Evolutionary conservation across 2,329 filamentous ascomycete genomes (phyloP).

Genomic region (Ascochyta koolunga): DNA sequence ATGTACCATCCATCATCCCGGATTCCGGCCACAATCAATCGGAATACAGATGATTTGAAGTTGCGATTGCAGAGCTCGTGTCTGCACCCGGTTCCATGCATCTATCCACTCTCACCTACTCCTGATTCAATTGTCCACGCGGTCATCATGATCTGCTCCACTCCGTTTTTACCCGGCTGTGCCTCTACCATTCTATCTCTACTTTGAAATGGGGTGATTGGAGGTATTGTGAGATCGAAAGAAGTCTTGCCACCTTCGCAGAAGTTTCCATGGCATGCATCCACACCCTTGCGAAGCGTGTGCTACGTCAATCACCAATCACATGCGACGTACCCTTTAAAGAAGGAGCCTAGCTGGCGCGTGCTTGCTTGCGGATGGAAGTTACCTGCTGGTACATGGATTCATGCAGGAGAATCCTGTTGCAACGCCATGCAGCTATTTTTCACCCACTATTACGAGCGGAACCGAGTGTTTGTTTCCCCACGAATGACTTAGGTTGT

Average conservation of each 20-base stretch:
- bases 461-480: too few relatives aligned
- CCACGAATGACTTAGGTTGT: too few relatives aligned
- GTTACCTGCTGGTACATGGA: not conserved
- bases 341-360: not conserved
- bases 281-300: not conserved
- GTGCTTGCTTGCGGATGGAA: conserved; percentile 1
- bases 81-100: not conserved
- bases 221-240: not conserved
- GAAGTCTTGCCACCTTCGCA: not conserved
- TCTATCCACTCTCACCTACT: not conserved
- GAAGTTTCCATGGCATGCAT: not conserved
- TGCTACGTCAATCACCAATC: not conserved
- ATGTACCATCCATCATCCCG: conserved; percentile 2
- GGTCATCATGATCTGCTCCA: not conserved
- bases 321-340: not conserved
- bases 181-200: not conserved
- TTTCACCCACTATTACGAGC: too few relatives aligned
- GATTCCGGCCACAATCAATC: conserved; percentile 1
- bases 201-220: not conserved
- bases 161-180: not conserved
- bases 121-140: not conserved
- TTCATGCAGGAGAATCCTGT: not conserved
- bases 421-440: not conserved
- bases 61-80: not conserved
- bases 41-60: not conserved